These are phyloP conservation scores for Helminthosporium solani DNA, from an alignment of 2,329 filamentous ascomycete genomes.

Conservation along the genomic window DNA sequence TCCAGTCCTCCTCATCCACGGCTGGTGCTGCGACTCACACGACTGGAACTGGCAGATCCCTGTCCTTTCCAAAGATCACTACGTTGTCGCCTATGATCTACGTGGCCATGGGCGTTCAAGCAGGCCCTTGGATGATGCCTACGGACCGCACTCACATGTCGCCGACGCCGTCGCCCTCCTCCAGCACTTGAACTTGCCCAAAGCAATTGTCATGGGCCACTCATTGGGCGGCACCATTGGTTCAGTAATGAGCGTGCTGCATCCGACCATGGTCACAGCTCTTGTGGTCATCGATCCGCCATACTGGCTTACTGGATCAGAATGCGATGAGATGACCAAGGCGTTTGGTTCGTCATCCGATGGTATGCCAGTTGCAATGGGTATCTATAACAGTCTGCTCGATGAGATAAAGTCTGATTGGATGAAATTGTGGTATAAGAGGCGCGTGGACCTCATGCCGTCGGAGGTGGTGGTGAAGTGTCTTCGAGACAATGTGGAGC, in stretches of 20 bases:
- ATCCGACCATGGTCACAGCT: conserved; percentile 12
- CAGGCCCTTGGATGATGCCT: conserved; percentile 8
- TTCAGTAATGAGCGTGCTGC: conserved; percentile 9
- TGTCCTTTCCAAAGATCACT: conserved; percentile 11
- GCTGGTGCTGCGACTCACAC: conserved; percentile 17
- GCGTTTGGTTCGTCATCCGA: conserved; percentile 1
- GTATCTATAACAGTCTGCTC: conserved; percentile 5
- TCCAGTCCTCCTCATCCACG: conserved; percentile 21
- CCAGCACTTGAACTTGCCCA: conserved; percentile 7
- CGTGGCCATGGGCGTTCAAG: conserved; percentile 21
- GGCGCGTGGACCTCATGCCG: conserved; percentile 10
- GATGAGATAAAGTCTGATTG: conserved; percentile 10
- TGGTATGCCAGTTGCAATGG: not conserved
- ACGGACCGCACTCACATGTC: conserved; percentile 7
- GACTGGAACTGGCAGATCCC: conserved; percentile 23
- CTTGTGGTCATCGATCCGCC: conserved; percentile 18
- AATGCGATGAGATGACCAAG: conserved; percentile 5
- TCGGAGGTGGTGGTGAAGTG: conserved; percentile 8
- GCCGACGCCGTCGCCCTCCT: conserved; percentile 14
- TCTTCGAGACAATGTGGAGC: conserved; percentile 7
- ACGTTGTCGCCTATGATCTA: conserved; percentile 16
- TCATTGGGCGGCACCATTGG: conserved; percentile 15
- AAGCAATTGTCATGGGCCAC: conserved; percentile 15
- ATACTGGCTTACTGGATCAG: conserved; percentile 8
- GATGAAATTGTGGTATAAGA: conserved; percentile 19